These are phyloP conservation scores for Kazachstania bromeliacearum DNA, from an alignment of 805 yeast species.

Conservation along the genomic window DNA sequence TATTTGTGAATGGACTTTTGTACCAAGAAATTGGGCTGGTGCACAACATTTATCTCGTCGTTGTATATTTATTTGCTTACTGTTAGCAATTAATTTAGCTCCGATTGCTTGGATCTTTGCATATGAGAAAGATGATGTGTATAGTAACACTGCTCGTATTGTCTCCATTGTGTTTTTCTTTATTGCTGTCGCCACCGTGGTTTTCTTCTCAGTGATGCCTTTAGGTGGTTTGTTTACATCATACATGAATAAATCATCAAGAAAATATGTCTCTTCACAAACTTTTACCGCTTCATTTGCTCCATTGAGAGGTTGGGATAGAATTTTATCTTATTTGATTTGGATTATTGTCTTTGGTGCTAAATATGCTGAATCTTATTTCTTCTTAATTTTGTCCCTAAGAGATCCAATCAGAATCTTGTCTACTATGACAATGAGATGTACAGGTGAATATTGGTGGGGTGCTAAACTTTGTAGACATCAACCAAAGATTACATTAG, in stretches of 20 bases:
- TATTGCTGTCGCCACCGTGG: slow-evolving; percentile 70
- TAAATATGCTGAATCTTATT: slow-evolving; percentile 82
- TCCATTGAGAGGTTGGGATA: slow-evolving; percentile 72
- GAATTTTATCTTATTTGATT: slow-evolving; percentile 87
- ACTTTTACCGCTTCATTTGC: slow-evolving; percentile 90
- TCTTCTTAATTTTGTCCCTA: slow-evolving; percentile 76
- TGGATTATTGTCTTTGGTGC: slow-evolving; percentile 88
- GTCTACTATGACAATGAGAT: slow-evolving; percentile 80
- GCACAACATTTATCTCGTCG: slow-evolving; percentile 93
- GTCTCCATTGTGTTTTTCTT: slow-evolving; percentile 83
- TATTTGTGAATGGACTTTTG: slow-evolving; percentile 85
- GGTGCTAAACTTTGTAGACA: slow-evolving; percentile 61
- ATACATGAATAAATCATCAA: slow-evolving; percentile 77
- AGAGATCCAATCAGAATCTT: slow-evolving; percentile 92
- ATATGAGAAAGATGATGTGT: slow-evolving; percentile 56
- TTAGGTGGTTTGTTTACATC: slow-evolving; percentile 92
- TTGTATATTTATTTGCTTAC: slow-evolving; percentile 57
- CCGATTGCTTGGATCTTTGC: slow-evolving; percentile 80
- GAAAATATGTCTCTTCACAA: slow-evolving; percentile 86
- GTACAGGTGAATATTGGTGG: slow-evolving; percentile 91
- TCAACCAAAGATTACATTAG: slow-evolving; percentile 83
- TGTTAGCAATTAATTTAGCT: slow-evolving; percentile 65
- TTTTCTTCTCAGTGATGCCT: slow-evolving; percentile 90
- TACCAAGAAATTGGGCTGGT: slow-evolving; percentile 98
- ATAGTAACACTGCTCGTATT: slow-evolving; percentile 62